Base-by-base conservation (phyloP, 2,329 filamentous ascomycete genomes). In the Cladobotryum protrusum region DNA sequence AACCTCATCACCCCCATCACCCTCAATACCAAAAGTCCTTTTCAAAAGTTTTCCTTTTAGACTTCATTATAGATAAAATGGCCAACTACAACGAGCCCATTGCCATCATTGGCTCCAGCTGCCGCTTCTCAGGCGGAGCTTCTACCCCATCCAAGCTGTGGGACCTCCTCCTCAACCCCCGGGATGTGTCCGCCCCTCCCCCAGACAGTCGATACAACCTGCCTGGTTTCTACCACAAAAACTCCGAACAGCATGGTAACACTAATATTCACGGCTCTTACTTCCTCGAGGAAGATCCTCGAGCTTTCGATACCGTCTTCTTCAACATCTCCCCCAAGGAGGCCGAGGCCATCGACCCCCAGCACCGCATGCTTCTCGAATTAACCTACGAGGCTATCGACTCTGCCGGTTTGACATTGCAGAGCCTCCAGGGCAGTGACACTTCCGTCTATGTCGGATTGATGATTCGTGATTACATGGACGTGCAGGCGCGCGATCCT, bases 361-460 rank as follows among this genome's bases (percentile, higher is more conserved):
- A 73, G 53, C 70, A 73, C 49, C 62, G 72, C 2, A 62, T 67
- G 33, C 55, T 70, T 13, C 61, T 72, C 3, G 68, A 74, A 43
- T 63, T 68, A 0, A 61, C 62, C 5, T 72, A 68, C 43, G 70
- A 74, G 49, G 66, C 69, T 1, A 51, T 79, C 1, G 67, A 66
- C 24, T 59, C 57, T 9, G 65, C 63, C 1, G 70, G 69, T n/a
- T 37, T 66, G 1, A 51, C 62, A 1, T 51, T 71, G 5, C 58
- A 68, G 2, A 33, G 54, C 3, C 48, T 67, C 12, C 43, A 45
- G 2, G 57, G 58, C 1, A 34, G 45, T 1, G 35, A 53, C 7
- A 59, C 54, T 15, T 63, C 52, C 15, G 64, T 61, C 6, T 67
- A 56, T 40, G 57, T 56, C 12, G 64, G 51, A 12, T 49, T 47